Percentiles rank a stretch among this genome's conserved stretches.
Evolutionary conservation across 1,284 basidiomycete species (phyloP).

Genomic region (Irpex rosettiformis): DNA sequence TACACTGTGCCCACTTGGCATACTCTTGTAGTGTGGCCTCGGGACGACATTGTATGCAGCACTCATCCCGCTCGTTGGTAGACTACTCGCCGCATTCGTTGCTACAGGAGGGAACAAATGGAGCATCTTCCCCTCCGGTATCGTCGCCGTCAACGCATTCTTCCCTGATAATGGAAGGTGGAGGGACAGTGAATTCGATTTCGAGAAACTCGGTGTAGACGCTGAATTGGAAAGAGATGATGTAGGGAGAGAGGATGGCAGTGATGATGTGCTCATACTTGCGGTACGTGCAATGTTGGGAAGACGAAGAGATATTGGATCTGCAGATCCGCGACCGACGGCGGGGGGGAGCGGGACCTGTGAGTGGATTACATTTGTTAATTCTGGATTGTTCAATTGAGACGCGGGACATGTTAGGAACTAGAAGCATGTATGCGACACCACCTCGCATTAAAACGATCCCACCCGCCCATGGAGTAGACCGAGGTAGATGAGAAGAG

Average conservation of each 20-base stretch:
- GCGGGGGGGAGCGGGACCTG: neutral
- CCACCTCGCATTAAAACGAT: neutral
- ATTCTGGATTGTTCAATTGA: neutral
- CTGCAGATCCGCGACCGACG: neutral
- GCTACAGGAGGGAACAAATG: constrained; percentile 6
- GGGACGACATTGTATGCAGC: constrained; percentile 5
- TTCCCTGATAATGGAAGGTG: neutral
- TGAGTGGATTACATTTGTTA: no score
- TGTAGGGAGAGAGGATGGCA: neutral
- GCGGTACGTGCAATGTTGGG: neutral
- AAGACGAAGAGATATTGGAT: constrained; percentile 7
- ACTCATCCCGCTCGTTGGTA: constrained; percentile 6
- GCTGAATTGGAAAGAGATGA: neutral
- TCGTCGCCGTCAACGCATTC: neutral
- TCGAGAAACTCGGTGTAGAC: neutral
- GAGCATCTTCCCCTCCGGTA: constrained; percentile 8
- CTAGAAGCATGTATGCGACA: neutral
- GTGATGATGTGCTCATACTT: neutral
- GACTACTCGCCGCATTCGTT: constrained; percentile 3
- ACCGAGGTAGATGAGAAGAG: neutral
- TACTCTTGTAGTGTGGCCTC: constrained; percentile 8
- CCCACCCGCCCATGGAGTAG: neutral
- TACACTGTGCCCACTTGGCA: constrained; percentile 9
- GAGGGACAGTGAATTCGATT: constrained; percentile 1
- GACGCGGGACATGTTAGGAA: neutral